Base-by-base conservation (phyloP, 1,139 yeast genomes). In the Geotrichum fermentans region DNA sequence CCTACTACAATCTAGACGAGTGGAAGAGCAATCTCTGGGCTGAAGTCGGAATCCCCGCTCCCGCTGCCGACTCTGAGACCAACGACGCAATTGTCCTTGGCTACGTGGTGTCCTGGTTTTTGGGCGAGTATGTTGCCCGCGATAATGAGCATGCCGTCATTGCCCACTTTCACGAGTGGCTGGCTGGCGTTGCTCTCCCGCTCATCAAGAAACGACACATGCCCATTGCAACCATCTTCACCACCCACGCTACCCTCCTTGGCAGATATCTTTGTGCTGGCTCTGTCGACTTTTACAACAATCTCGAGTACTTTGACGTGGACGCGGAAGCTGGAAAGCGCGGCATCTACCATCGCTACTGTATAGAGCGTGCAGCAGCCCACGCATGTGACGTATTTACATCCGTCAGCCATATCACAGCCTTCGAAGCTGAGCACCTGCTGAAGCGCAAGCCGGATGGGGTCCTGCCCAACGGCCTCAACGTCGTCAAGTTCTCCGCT, bases 311-410 rank as follows among this genome's bases (percentile, higher is more conserved):
- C 63, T 90, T 92, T 65, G 98, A 92, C 63, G 97, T 90, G 44
- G 98, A 92, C 66, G 90, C 94, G 32, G 98, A 92, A 69, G 97
- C 97, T 10, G 98, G 98, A 18, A 90, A 89, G 69, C 75, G 97
- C 59, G 98, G 98, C 49, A 92, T 92, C 59, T 92, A 92, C 69
- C 98, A 92, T 65, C 79, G 98, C 57, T 92, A 92, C 69, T 92
- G 98, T 68, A 85, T 92, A 57, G 98, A 92, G 71, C 78, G 98
- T 52, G 89, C 96, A 2, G 97, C 97, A 6, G 90, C 97, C 18
- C 98, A 92, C 65, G 78, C 94, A 10, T 89, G 96, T 14, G 98
- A 92, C 68, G 98, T 92, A 28, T 92, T 92, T 73, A 92, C 98
- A 39, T 92, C 98, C 0, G 98, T 92, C 14, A 87, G 96, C 18